Conservation (phyloP, 2,329 filamentous ascomycete genomes). For the Neopestalotiopsis rosae region DNA sequence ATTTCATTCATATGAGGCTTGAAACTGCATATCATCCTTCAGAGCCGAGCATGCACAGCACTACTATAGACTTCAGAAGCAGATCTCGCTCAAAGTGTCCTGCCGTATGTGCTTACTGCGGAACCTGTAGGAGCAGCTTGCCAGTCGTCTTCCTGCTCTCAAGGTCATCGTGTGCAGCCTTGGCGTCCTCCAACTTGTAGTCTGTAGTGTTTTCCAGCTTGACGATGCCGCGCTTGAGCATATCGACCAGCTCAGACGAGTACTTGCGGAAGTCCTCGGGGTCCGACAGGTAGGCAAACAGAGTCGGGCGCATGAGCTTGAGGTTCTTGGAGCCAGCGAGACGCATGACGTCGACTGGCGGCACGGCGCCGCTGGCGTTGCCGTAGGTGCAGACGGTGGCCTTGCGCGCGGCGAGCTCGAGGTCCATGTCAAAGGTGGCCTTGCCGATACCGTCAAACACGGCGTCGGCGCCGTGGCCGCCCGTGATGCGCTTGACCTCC, state of each 20-base stretch:
- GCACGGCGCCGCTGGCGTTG: constrained; percentile 79
- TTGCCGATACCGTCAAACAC: constrained; percentile 90
- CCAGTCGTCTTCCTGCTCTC: constrained; percentile 84
- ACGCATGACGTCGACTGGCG: constrained; percentile 62
- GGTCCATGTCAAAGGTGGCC: constrained; percentile 78
- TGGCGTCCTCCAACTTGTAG: constrained; percentile 77
- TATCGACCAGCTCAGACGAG: constrained; percentile 72
- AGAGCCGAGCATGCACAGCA: not conserved
- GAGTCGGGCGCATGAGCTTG: constrained; percentile 74
- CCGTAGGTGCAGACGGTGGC: constrained; percentile 81
- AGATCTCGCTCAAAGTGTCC: not conserved
- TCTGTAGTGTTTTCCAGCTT: constrained; percentile 74
- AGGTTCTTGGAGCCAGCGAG: constrained; percentile 70
- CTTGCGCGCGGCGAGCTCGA: constrained; percentile 78
- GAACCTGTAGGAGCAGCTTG: constrained; percentile 70
- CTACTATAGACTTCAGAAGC: not conserved
- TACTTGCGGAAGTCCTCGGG: constrained; percentile 76
- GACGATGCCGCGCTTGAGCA: constrained; percentile 64
- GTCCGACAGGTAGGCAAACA: constrained; percentile 74
- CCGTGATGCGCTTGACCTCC: constrained; percentile 72
- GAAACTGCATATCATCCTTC: not conserved
- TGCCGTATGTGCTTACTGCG: constrained; percentile 26
- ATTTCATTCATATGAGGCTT: not conserved
- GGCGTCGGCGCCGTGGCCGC: constrained; percentile 73
- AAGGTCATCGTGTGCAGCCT: constrained; percentile 76